phyloP scores from a whole-genome alignment of 1,284 basidiomycete genomes.

The Ustilago crameri region DNA sequence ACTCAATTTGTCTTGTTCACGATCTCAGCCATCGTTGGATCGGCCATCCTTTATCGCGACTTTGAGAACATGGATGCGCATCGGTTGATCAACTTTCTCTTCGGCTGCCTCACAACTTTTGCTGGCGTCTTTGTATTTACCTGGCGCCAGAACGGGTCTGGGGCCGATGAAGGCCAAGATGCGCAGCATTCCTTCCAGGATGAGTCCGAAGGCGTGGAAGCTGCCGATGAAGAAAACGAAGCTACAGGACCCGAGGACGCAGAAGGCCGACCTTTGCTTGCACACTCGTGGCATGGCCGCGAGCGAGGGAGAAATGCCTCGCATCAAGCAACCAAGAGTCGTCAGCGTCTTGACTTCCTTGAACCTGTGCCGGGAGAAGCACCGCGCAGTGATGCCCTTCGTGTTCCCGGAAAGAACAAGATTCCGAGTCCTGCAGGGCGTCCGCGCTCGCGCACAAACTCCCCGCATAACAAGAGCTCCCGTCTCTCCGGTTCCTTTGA shows the following conservation, averaged over 20 bases:
- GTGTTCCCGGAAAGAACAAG: conserved; percentile 13
- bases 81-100: conserved; percentile 84
- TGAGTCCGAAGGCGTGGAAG: conserved; percentile 3
- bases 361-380: conserved; percentile 11
- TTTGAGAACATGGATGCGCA: conserved; percentile 75
- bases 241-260: background rate
- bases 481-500: conserved; percentile 33
- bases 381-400: conserved; percentile 21
- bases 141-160: conserved; percentile 19
- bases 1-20: conserved; percentile 87
- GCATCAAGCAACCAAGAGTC: conserved; percentile 1
- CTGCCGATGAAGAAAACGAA: conserved; percentile 1
- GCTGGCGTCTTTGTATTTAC: conserved; percentile 78
- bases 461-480: conserved; percentile 17
- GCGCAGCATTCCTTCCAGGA: conserved; percentile 6
- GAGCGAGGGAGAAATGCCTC: conserved; percentile 3
- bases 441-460: conserved; percentile 39
- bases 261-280: conserved; percentile 21
- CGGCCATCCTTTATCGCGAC: conserved; percentile 91
- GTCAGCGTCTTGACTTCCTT: conserved; percentile 18
- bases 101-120: conserved; percentile 84
- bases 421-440: conserved; percentile 4
- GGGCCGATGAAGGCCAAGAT: background rate
- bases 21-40: conserved; percentile 85
- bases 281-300: conserved; percentile 19